Evolutionary conservation across 805 yeast species (phyloP).

Genomic region (Wickerhamiella cacticola): DNA sequence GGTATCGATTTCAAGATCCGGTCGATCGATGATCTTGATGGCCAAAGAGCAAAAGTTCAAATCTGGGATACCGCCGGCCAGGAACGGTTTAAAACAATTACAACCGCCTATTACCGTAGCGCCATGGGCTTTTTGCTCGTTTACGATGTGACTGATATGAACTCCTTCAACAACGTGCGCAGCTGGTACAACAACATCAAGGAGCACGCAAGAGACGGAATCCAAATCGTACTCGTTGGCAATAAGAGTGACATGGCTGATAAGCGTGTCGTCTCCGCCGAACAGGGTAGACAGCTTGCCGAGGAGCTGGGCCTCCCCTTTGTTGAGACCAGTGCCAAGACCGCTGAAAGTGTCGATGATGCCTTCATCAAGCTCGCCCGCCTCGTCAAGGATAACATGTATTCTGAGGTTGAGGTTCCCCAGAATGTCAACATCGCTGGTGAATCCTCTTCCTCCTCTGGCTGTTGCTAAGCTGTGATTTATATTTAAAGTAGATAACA

Average conservation of each 20-base stretch:
- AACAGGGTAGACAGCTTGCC: slow-evolving; percentile 86
- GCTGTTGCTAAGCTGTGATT: slow-evolving; percentile 26
- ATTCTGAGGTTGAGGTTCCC: slow-evolving; percentile 28
- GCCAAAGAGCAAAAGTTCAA: slow-evolving; percentile 85
- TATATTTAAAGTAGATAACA: slow-evolving; percentile 1
- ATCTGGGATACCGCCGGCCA: slow-evolving; percentile 99
- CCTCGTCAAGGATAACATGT: slow-evolving; percentile 68
- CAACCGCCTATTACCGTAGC: slow-evolving; percentile 96
- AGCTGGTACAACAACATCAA: slow-evolving; percentile 94
- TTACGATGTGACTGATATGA: slow-evolving; percentile 94
- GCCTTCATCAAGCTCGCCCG: slow-evolving; percentile 83
- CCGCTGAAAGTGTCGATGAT: slow-evolving; percentile 82
- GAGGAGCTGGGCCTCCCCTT: slow-evolving; percentile 79
- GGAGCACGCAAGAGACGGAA: slow-evolving; percentile 94
- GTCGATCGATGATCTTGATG: slow-evolving; percentile 76
- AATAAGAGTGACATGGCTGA: slow-evolving; percentile 89
- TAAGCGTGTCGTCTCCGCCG: slow-evolving; percentile 72
- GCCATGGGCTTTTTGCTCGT: slow-evolving; percentile 97
- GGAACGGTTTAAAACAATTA: slow-evolving; percentile 94
- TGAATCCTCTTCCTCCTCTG: slow-evolving; percentile 17
- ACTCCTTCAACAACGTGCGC: slow-evolving; percentile 83
- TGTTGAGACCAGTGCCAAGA: slow-evolving; percentile 93
- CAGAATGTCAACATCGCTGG: slow-evolving; percentile 25
- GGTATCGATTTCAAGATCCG: slow-evolving; percentile 97
- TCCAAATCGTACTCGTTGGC: slow-evolving; percentile 86